Conservation (phyloP, 225 moss, liverwort and hornwort genomes). For the Takakia lepidozioides region DNA sequence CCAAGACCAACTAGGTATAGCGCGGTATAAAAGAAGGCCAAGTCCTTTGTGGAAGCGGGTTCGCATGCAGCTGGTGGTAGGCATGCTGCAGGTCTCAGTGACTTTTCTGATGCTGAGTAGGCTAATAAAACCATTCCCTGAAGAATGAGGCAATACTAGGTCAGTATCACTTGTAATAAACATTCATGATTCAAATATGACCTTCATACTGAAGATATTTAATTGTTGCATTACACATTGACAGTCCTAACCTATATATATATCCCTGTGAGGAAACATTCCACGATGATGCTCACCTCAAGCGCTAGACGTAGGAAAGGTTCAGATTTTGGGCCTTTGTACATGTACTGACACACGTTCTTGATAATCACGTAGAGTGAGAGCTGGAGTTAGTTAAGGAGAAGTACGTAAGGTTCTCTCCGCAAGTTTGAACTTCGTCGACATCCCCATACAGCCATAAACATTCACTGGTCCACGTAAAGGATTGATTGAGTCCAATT, state of each 20-base stretch:
- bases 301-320: no score
- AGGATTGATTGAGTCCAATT: no score
- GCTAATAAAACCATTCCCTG: constrained; percentile 48
- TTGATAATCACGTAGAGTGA: no score
- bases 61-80: constrained; percentile 24
- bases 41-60: constrained; percentile 24
- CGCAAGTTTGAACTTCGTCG: no score
- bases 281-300: no score
- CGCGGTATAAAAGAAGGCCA: constrained; percentile 54
- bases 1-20: constrained; percentile 67
- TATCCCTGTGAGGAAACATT: background rate
- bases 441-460: no score
- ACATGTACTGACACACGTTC: no score
- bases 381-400: no score
- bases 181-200: background rate
- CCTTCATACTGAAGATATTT: background rate
- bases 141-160: background rate
- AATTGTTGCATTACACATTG: background rate
- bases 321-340: no score
- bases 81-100: constrained; percentile 30
- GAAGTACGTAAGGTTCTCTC: no score
- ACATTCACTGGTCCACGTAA: no score
- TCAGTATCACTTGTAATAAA: background rate
- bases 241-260: background rate
- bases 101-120: constrained; percentile 25